These are phyloP conservation scores for Truncatella angustata DNA, from an alignment of 2,329 filamentous ascomycete genomes.

Conservation along the genomic window DNA sequence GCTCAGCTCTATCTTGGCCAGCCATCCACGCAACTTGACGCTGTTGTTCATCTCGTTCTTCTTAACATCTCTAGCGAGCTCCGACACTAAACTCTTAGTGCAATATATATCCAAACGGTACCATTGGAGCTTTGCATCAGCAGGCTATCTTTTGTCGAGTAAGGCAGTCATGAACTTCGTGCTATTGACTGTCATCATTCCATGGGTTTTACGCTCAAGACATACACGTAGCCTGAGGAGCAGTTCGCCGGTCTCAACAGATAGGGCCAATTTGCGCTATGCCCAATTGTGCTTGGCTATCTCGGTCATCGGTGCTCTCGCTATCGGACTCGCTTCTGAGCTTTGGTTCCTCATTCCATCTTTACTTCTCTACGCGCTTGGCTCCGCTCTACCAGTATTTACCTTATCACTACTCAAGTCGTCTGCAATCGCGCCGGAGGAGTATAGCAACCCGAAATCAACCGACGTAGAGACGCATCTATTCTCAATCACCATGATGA, in stretches of 20 bases:
- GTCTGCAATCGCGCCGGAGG: constrained; percentile 30
- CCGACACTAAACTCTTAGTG: constrained; percentile 48
- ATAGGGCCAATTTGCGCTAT: constrained; percentile 30
- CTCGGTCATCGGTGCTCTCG: constrained; percentile 40
- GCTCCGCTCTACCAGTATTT: constrained; percentile 48
- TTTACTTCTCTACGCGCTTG: constrained; percentile 45
- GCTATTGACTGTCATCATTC: constrained; percentile 40
- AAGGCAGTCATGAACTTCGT: constrained; percentile 49
- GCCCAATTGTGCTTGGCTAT: constrained; percentile 35
- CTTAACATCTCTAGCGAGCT: constrained; percentile 47
- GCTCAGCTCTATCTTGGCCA: constrained; percentile 32
- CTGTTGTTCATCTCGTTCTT: constrained; percentile 44
- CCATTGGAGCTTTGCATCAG: constrained; percentile 42
- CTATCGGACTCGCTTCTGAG: constrained; percentile 37
- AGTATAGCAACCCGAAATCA: constrained; percentile 13
- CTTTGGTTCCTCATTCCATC: constrained; percentile 41
- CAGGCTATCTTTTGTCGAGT: constrained; percentile 45
- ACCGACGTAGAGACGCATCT: constrained; percentile 37
- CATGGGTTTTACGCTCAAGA: constrained; percentile 31
- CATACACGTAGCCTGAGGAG: constrained; percentile 11
- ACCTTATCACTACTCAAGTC: constrained; percentile 48
- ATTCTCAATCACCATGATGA: constrained; percentile 51
- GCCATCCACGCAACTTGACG: constrained; percentile 39
- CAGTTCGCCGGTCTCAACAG: constrained; percentile 19
- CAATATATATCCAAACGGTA: constrained; percentile 52